phyloP scores from a whole-genome alignment of 2,329 filamentous ascomycete species.

The Penicillium sclerotiorum region DNA sequence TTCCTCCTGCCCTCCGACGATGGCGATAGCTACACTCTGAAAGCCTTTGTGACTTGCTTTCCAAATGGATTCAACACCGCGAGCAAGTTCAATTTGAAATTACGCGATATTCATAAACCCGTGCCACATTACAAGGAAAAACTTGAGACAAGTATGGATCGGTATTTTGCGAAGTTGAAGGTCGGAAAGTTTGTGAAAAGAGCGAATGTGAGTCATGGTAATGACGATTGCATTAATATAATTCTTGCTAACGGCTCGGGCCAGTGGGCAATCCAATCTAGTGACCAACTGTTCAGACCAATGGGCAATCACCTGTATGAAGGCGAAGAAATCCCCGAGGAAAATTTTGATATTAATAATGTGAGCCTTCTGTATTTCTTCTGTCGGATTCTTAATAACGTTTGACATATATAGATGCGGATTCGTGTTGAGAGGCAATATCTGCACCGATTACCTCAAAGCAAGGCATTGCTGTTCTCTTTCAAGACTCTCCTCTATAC shows the following conservation, averaged over 20 bases:
- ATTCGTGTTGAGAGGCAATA: constrained; percentile 18
- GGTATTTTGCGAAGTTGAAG: constrained; percentile 29
- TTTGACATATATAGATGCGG: constrained; percentile 3
- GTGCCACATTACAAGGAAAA: constrained; percentile 33
- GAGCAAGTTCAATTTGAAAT: constrained; percentile 17
- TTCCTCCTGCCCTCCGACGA: constrained; percentile 15
- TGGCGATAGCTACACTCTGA: constrained; percentile 14
- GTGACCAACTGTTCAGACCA: constrained; percentile 13
- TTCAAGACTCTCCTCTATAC: constrained; percentile 28
- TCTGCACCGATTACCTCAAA: constrained; percentile 23
- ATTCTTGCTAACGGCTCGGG: not conserved
- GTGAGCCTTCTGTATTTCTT: not conserved
- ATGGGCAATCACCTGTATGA: constrained; percentile 23
- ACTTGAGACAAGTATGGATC: constrained; percentile 34
- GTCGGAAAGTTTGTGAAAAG: constrained; percentile 25
- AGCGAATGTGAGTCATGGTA: constrained; percentile 22
- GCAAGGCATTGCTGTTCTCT: constrained; percentile 20
- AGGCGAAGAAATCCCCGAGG: constrained; percentile 14
- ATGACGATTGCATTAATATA: not conserved
- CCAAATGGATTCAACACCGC: constrained; percentile 22
- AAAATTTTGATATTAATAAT: constrained; percentile 9
- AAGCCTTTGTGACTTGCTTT: constrained; percentile 21
- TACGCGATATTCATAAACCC: constrained; percentile 21
- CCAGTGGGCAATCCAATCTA: constrained; percentile 15
- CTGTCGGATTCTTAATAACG: not conserved